phyloP scores from a whole-genome alignment of 2,329 filamentous ascomycete genomes.

The Aspergillus persii region DNA sequence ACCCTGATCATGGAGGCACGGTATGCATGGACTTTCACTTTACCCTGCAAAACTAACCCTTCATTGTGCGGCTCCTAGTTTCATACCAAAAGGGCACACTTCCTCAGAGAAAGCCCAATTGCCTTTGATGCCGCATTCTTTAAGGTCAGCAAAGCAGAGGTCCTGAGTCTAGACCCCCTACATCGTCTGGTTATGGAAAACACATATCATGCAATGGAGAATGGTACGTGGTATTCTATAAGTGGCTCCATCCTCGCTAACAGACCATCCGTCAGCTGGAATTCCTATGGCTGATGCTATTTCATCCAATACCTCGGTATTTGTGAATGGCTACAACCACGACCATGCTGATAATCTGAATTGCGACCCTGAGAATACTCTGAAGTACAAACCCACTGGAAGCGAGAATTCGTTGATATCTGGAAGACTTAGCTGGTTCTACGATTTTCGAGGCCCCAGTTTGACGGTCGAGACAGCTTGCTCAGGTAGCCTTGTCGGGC shows the following conservation, averaged over 20 bases:
- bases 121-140: constrained; percentile 34
- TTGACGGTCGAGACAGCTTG: constrained; percentile 43
- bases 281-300: constrained; percentile 22
- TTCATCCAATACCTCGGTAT: constrained; percentile 28
- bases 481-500: constrained; percentile 36
- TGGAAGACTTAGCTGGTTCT: constrained; percentile 26
- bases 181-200: constrained; percentile 35
- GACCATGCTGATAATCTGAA: constrained; percentile 25
- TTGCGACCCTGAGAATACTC: constrained; percentile 19
- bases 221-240: constrained; percentile 9
- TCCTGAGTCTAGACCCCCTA: constrained; percentile 31
- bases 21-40: not conserved
- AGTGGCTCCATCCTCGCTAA: not conserved
- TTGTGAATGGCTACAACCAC: constrained; percentile 26
- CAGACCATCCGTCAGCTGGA: constrained; percentile 15
- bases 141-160: constrained; percentile 27
- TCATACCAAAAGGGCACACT: constrained; percentile 25
- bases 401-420: constrained; percentile 20
- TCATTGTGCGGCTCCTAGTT: not conserved
- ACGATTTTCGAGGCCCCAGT: constrained; percentile 28
- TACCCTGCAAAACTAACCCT: not conserved
- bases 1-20: constrained; percentile 10
- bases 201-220: constrained; percentile 34
- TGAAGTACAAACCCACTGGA: constrained; percentile 25
- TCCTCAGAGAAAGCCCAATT: constrained; percentile 27